Evolutionary conservation across 257 asterid species (phyloP).

Genomic region (Solanum chmielewskii): DNA sequence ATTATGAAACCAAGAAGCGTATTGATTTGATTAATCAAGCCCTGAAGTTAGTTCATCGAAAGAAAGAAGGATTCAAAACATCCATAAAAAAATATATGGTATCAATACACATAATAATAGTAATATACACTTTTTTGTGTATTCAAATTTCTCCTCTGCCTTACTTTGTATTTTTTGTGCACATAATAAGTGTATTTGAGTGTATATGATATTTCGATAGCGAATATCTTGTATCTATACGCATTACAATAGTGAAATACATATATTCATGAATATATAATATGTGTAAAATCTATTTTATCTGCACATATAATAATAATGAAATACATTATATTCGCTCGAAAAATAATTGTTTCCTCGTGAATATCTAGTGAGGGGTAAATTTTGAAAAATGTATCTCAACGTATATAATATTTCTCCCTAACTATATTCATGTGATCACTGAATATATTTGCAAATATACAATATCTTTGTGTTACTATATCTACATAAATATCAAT

Average conservation of each 20-base stretch:
- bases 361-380: neutral
- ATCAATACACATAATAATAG: neutral
- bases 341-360: neutral
- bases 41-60: too few relatives aligned
- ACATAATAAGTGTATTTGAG: neutral
- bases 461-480: too few relatives aligned
- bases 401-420: too few relatives aligned
- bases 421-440: too few relatives aligned
- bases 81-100: neutral
- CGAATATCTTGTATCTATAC: neutral
- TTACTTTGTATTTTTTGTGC: neutral
- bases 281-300: neutral
- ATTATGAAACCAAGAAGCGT: too few relatives aligned
- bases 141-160: neutral
- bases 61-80: too few relatives aligned
- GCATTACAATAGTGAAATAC: neutral
- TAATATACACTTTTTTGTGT: neutral
- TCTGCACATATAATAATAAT: neutral
- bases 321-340: neutral
- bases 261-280: neutral
- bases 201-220: neutral
- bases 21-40: neutral
- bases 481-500: neutral
- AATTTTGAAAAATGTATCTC: too few relatives aligned
- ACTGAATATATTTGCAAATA: too few relatives aligned